Conservation (phyloP, 129 eudicot genomes). For the Pulicaria dysenterica region DNA sequence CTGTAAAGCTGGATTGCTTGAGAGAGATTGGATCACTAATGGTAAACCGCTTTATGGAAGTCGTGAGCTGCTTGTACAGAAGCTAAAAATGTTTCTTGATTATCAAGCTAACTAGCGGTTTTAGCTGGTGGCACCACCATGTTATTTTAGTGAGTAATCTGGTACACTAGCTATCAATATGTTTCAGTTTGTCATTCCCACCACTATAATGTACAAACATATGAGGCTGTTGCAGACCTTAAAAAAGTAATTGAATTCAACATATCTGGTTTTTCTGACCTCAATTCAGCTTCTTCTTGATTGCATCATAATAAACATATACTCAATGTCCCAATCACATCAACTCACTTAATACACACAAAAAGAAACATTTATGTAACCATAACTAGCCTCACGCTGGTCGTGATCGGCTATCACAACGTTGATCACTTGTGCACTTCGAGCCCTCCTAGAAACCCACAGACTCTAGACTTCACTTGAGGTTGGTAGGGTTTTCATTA, state of each 20-base stretch:
- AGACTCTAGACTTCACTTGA: too few species aligned
- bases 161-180: neutral
- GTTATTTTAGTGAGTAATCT: neutral
- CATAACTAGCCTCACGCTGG: too few species aligned
- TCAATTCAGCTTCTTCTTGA: too few species aligned
- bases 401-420: too few species aligned
- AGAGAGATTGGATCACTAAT: slow-evolving; percentile 71
- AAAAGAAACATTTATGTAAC: too few species aligned
- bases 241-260: slow-evolving; percentile 11
- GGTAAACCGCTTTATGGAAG: slow-evolving; percentile 65
- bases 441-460: too few species aligned
- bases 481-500: too few species aligned
- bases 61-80: slow-evolving; percentile 70
- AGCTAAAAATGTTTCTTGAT: slow-evolving; percentile 64
- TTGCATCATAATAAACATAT: too few species aligned
- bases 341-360: too few species aligned
- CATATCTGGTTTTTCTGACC: neutral
- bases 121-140: neutral
- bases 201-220: slow-evolving; percentile 33
- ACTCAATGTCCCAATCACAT: too few species aligned
- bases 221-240: slow-evolving; percentile 19
- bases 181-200: neutral
- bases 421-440: too few species aligned
- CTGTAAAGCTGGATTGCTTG: slow-evolving; percentile 65
- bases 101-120: slow-evolving; percentile 58